Evolutionary conservation across 2,329 filamentous ascomycete genomes (phyloP).

Genomic region (Hypocrella siamensis): DNA sequence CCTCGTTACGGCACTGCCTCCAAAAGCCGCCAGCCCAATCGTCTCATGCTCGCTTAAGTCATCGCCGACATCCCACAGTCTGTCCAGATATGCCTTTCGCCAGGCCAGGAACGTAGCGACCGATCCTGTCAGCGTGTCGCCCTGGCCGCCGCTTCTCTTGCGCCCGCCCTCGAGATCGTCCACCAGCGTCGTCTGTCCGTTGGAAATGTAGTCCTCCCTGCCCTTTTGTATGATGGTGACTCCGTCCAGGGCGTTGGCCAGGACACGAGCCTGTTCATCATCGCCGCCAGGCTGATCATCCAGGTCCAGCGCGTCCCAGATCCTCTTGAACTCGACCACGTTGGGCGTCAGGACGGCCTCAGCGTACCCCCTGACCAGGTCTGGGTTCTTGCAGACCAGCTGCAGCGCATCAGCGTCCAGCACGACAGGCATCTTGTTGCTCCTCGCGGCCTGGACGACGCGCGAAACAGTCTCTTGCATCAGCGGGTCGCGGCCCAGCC

Average conservation of each 20-base stretch:
- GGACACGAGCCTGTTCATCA: conserved; percentile 39
- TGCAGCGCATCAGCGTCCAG: conserved; percentile 82
- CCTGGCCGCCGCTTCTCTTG: conserved; percentile 89
- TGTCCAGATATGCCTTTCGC: conserved; percentile 72
- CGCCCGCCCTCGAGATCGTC: conserved; percentile 66
- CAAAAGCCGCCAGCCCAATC: conserved; percentile 68
- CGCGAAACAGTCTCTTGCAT: conserved; percentile 77
- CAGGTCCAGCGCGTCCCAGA: conserved; percentile 62
- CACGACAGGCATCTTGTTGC: conserved; percentile 61
- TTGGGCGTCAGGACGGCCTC: conserved; percentile 88
- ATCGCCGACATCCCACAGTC: conserved; percentile 51
- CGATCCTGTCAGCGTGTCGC: conserved; percentile 83
- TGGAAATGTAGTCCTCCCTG: conserved; percentile 62
- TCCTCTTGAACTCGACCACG: conserved; percentile 74
- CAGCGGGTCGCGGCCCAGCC: conserved; percentile 72
- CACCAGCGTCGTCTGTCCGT: conserved; percentile 58
- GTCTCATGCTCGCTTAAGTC: conserved; percentile 38
- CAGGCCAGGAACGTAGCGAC: conserved; percentile 82
- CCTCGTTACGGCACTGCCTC: conserved; percentile 73
- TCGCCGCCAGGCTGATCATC: conserved; percentile 25
- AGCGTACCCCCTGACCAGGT: conserved; percentile 63
- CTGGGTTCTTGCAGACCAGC: conserved; percentile 60
- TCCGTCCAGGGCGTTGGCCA: conserved; percentile 66
- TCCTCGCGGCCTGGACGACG: conserved; percentile 65
- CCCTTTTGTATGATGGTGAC: conserved; percentile 92